Evolutionary conservation across 148 eudicot genomes (phyloP), one percentile per base, ranked within the genome.

Genomic region (Fagopyrum tataricum): DNA sequence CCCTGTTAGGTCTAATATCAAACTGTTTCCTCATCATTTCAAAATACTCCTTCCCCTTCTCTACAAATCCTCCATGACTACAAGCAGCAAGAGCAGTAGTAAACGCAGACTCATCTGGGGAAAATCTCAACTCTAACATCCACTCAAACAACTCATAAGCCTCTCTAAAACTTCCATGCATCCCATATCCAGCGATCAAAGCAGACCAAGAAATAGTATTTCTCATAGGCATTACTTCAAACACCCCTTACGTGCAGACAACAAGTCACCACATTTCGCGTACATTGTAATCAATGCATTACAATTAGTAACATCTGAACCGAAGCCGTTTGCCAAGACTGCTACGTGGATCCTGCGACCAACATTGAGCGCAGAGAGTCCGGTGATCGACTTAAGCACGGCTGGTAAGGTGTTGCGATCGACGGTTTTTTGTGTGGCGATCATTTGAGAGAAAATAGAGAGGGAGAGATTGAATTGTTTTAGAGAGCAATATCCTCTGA

Each of bases 11-110:
- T n/a, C n/a, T n/a, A n/a, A n/a, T n/a, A n/a, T n/a, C n/a, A n/a
- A n/a, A n/a, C n/a, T n/a, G n/a, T n/a, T n/a, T 56, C 67, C 44
- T 75, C 87, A 87, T 87, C 84, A 85, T 81, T 75, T 64, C 77
- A 59, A 87, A 87, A 72, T 72, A 83, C 55, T 76, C 76, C 72
- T 47, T 75, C 80, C 91, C 91, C 31, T 64, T 70, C 56, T 87
- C 85, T 13, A 78, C 76, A 70, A 75, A 74, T 20, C 85, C 87
- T 17, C 84, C 82, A 73, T 87, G 85, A 61, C 87, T 81, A 81
- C 88, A 87, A 4, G 87, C 87, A 4, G 84, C 71, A 39, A 87
- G 76, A 48, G 85, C 75, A 0, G 79, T 74, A 1, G 85, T 85
- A 62, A 83, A 87, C 1, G 77, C 73, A 46, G 72, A 51, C 48